Conservation (phyloP, 768 basidiomycete species). For the Hemileccinum rubropunctum region DNA sequence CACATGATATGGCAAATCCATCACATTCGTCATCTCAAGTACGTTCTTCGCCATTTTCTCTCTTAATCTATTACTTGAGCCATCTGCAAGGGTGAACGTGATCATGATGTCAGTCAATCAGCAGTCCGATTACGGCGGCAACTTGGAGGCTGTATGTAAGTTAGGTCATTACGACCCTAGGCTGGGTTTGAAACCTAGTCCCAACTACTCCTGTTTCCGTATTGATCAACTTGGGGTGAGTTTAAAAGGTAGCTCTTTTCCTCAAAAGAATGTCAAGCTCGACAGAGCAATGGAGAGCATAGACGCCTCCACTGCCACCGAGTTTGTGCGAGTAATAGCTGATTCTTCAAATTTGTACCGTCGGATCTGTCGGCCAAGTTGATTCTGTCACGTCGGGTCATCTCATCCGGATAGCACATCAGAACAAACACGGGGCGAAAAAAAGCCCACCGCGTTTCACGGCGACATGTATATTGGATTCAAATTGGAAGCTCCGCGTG, state of each 20-base stretch:
- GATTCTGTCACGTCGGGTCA: background rate
- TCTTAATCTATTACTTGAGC: too few species aligned
- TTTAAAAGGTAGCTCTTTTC: too few species aligned
- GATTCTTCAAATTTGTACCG: background rate
- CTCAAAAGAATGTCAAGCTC: too few species aligned
- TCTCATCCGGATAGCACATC: background rate
- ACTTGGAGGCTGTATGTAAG: too few species aligned
- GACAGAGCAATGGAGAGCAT: too few species aligned
- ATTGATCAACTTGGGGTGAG: too few species aligned
- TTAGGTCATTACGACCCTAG: background rate
- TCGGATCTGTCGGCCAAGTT: background rate
- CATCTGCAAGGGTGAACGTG: background rate
- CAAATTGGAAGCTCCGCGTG: background rate
- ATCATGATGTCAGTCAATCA: background rate
- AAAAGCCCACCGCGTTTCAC: background rate
- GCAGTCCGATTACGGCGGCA: background rate
- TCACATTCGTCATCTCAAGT: background rate
- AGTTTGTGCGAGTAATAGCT: too few species aligned
- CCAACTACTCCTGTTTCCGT: too few species aligned
- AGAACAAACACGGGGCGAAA: background rate
- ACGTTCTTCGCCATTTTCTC: background rate
- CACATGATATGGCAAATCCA: background rate
- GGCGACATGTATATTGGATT: background rate
- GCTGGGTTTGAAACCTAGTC: too few species aligned
- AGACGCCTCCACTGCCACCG: too few species aligned